Evolutionary conservation across 1,284 basidiomycete species (phyloP).

Genomic region (Heliocybe sulcata): DNA sequence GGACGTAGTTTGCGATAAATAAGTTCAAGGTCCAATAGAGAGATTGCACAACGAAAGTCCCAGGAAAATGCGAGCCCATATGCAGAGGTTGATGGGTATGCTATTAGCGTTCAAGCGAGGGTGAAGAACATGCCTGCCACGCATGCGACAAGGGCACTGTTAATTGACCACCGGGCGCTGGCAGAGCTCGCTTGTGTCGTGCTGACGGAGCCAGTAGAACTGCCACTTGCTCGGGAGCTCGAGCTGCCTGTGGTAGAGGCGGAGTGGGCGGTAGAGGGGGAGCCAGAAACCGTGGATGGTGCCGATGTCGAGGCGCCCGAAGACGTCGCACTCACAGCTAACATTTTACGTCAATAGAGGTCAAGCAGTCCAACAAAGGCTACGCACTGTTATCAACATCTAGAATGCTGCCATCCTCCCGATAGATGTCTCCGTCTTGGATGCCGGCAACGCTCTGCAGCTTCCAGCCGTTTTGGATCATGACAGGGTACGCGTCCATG

Average conservation of each 20-base stretch:
- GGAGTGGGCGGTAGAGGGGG: not conserved
- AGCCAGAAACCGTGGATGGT: not conserved
- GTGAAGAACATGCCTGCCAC: not conserved
- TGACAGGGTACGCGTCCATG: conserved; percentile 58
- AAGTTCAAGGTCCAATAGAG: conserved; percentile 18
- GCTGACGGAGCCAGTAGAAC: not conserved
- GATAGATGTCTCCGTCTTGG: not conserved
- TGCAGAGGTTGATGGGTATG: too few species aligned
- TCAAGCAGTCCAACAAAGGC: not conserved
- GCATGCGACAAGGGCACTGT: not conserved
- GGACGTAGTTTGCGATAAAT: conserved; percentile 22
- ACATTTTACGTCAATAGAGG: not conserved
- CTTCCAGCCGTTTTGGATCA: conserved; percentile 64
- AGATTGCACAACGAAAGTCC: too few species aligned
- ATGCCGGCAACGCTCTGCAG: conserved; percentile 13
- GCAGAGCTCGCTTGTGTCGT: not conserved
- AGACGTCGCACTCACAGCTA: not conserved
- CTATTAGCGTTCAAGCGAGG: not conserved
- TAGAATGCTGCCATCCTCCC: not conserved
- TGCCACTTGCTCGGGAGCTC: not conserved
- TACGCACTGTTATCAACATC: not conserved
- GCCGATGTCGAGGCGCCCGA: not conserved
- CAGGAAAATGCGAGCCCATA: too few species aligned
- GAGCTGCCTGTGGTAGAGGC: not conserved
- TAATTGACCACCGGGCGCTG: not conserved